Conservation (phyloP, 495 filamentous ascomycete species). For the Hypoxylon intermedium region DNA sequence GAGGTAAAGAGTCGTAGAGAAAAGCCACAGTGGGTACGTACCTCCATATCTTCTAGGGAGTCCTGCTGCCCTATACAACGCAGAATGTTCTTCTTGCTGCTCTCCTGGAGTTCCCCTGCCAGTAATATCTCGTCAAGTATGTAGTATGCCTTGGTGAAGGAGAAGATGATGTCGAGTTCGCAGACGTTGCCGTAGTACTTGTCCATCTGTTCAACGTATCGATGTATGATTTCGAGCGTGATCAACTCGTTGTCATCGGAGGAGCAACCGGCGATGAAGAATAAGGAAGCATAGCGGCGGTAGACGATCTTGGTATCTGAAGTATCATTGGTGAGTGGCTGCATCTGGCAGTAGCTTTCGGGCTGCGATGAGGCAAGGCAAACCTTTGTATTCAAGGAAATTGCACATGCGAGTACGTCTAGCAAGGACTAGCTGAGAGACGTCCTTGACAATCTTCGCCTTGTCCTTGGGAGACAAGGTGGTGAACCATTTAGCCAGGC, state of each 20-base stretch:
- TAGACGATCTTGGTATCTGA: constrained; percentile 98
- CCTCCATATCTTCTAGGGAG: constrained; percentile 96
- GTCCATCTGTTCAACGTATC: constrained; percentile 99
- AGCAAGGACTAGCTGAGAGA: constrained; percentile 95
- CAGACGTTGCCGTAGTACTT: constrained; percentile 99
- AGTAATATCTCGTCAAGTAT: constrained; percentile 96
- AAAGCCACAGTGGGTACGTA: constrained; percentile 58
- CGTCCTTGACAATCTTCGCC: constrained; percentile 99
- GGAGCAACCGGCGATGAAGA: constrained; percentile 97
- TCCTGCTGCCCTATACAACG: constrained; percentile 94
- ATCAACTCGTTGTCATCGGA: constrained; percentile 97
- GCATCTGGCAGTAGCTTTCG: constrained; percentile 13
- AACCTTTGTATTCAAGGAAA: constrained; percentile 99
- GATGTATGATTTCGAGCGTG: constrained; percentile 96
- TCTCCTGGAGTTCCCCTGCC: constrained; percentile 98
- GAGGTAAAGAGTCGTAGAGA: constrained; percentile 5
- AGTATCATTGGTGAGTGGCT: no score
- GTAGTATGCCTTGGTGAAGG: constrained; percentile 99
- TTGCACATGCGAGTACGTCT: constrained; percentile 98
- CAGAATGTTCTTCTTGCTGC: constrained; percentile 97
- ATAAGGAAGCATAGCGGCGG: constrained; percentile 96
- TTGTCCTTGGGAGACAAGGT: constrained; percentile 98
- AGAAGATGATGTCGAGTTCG: constrained; percentile 99
- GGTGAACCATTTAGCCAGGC: constrained; percentile 99
- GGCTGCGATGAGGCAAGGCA: constrained; percentile 2